These are phyloP conservation scores for Thelonectria discophora DNA, from an alignment of 2,329 filamentous ascomycete genomes.

Conservation along the genomic window DNA sequence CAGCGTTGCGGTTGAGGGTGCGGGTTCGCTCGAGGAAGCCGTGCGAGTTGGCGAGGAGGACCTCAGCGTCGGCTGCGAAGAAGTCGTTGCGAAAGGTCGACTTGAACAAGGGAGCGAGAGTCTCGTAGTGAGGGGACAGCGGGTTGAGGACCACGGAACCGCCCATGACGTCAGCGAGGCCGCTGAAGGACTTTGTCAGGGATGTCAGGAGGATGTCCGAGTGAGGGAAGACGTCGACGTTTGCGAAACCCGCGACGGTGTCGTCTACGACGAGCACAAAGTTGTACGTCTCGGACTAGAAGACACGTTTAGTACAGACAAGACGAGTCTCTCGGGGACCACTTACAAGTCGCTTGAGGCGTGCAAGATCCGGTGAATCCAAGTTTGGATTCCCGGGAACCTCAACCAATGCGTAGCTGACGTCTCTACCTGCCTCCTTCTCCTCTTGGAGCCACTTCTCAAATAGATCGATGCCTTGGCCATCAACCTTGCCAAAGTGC, in stretches of 20 bases:
- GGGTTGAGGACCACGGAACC: slow-evolving; percentile 62
- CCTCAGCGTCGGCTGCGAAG: slow-evolving; percentile 56
- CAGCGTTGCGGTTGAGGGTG: slow-evolving; percentile 55
- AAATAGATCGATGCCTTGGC: slow-evolving; percentile 53
- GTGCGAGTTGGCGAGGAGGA: slow-evolving; percentile 55
- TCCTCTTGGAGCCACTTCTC: slow-evolving; percentile 56
- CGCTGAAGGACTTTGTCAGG: slow-evolving; percentile 68
- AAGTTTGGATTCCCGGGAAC: slow-evolving; percentile 50
- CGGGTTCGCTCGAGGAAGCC: slow-evolving; percentile 53
- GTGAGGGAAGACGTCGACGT: slow-evolving; percentile 58
- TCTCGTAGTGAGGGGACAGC: slow-evolving; percentile 50
- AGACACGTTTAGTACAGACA: neutral
- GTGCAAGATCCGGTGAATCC: slow-evolving; percentile 45
- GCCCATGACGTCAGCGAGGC: slow-evolving; percentile 63
- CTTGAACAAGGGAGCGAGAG: slow-evolving; percentile 46
- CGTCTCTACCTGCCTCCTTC: slow-evolving; percentile 48
- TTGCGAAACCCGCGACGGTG: slow-evolving; percentile 57
- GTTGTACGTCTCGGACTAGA: slow-evolving; percentile 51
- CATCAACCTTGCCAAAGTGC: slow-evolving; percentile 57
- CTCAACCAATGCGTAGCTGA: slow-evolving; percentile 61
- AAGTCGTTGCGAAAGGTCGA: slow-evolving; percentile 54
- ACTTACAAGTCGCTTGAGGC: slow-evolving; percentile 52
- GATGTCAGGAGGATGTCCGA: slow-evolving; percentile 62
- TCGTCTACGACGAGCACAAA: slow-evolving; percentile 60
- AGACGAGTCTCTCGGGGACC: neutral